Percentiles rank a stretch among this genome's conserved stretches.
phyloP scores from a whole-genome alignment of 805 yeast species.

The Wickerhamiella azyma region DNA sequence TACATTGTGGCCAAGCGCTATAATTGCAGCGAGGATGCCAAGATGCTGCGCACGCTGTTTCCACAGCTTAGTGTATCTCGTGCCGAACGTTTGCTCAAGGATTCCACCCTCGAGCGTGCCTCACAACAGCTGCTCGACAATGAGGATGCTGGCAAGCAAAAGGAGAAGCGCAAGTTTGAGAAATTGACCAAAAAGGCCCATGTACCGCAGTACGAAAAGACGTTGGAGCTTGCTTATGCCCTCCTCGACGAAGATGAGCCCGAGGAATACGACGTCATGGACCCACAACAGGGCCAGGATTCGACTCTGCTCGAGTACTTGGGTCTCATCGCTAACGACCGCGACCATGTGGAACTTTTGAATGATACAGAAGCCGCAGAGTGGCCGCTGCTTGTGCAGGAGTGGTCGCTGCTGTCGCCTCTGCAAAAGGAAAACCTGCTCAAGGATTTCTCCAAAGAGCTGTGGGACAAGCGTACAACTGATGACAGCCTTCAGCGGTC shows the following conservation, averaged over 20 bases:
- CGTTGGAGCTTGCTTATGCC: slow-evolving; percentile 1
- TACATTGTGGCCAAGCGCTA: slow-evolving; percentile 1
- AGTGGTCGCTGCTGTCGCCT: neutral
- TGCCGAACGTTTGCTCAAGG: slow-evolving; percentile 2
- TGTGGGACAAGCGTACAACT: neutral
- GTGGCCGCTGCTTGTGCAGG: neutral
- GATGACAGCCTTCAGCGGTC: neutral
- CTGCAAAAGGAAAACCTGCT: neutral
- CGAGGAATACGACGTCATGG: slow-evolving; percentile 1
- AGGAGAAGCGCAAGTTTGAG: neutral
- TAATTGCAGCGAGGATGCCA: neutral
- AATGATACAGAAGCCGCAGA: neutral
- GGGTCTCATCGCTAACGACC: neutral
- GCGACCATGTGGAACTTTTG: neutral
- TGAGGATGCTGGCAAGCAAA: neutral
- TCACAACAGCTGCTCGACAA: slow-evolving; percentile 2
- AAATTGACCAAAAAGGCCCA: neutral
- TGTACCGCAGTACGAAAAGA: neutral
- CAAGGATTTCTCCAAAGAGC: neutral
- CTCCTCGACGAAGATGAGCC: slow-evolving; percentile 8
- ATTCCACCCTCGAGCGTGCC: slow-evolving; percentile 1
- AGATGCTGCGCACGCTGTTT: neutral
- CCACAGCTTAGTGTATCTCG: slow-evolving; percentile 1
- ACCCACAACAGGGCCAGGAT: neutral
- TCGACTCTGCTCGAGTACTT: neutral